A percentile compares a stretch with the other conserved stretches of the same genome.
Conservation (phyloP, 2,329 filamentous ascomycete genomes). For the Calonectria fujianensis region DNA sequence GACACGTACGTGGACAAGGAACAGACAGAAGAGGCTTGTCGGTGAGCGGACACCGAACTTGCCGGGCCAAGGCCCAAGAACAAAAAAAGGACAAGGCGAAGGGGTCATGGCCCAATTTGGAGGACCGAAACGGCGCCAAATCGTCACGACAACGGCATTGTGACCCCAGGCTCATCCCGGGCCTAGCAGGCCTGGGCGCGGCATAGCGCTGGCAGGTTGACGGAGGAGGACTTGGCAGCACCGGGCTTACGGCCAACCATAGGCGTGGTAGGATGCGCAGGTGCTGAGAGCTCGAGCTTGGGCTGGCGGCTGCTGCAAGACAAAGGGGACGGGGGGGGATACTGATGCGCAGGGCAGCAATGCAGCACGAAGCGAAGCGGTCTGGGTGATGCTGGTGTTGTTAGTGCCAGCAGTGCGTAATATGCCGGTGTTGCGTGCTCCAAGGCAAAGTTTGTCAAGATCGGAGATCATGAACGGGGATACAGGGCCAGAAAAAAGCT, state of each 20-base stretch:
- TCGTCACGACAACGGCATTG: slow-evolving; percentile 55
- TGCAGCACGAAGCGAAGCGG: slow-evolving; percentile 1
- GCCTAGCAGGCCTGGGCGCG: slow-evolving; percentile 24
- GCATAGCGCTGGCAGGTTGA: slow-evolving; percentile 20
- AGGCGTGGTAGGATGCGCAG: background rate
- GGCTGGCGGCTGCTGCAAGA: slow-evolving; percentile 9
- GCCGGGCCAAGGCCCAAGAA: slow-evolving; percentile 11
- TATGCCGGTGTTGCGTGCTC: background rate
- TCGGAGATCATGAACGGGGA: slow-evolving; percentile 51
- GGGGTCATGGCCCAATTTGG: slow-evolving; percentile 33
- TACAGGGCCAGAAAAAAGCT: slow-evolving; percentile 34
- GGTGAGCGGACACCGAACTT: slow-evolving; percentile 24
- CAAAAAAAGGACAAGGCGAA: slow-evolving; percentile 28
- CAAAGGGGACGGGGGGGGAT: background rate
- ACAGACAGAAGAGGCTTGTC: slow-evolving; percentile 10
- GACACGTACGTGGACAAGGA: slow-evolving; percentile 22
- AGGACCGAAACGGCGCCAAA: slow-evolving; percentile 51
- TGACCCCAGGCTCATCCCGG: slow-evolving; percentile 26
- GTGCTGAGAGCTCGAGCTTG: background rate
- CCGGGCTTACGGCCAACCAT: background rate
- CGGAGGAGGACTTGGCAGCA: slow-evolving; percentile 23
- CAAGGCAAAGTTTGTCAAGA: slow-evolving; percentile 26
- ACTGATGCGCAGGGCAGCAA: slow-evolving; percentile 1
- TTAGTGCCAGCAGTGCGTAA: background rate
- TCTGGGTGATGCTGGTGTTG: background rate